Evolutionary conservation across 2,329 filamentous ascomycete species (phyloP), one percentile per base, ranked within the genome.

Genomic region (Penicillium sp.): DNA sequence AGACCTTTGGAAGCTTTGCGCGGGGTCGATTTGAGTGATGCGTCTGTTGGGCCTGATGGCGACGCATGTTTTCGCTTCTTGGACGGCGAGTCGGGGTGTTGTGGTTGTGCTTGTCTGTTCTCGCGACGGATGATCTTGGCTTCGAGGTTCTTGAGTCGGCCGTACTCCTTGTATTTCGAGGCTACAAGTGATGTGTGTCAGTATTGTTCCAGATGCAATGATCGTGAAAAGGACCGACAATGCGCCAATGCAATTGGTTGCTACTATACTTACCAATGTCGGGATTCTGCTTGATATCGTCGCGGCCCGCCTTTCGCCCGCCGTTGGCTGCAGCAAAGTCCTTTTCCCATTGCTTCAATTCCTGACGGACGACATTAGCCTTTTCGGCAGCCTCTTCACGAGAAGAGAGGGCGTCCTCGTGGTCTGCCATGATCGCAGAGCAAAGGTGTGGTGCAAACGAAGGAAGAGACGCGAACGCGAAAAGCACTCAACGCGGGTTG

Each of bases 301-400:
- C 68, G 19, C 76, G 71, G 14, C 70, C 70, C 3, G 79, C 74
- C 62, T 80, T 81, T 31, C 68, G 70, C 8, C 77, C 77, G 23
- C 69, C 67, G 54, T 80, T 73, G 10, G 69, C 67, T 3, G 70
- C 69, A 6, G 76, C 68, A 58, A 80, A 80, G 0, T 68, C 68
- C 42, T 74, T 70, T 62, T 81, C 79, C 74, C 77, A 81, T 54
- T 75, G 70, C 58, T 81, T 81, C 37, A 81, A 58, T 56, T 77
- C 73, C 4, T 68, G 65, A 23, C 78, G 77, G 16, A 80, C 63
- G 36, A 60, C 60, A 21, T 67, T 59, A 33, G 72, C 68, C 51
- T 69, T 62, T 0, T 55, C 53, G 7, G 63, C 56, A 18, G 65
- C 57, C 31, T 73, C 71, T 5, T 60, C 48, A 26, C 55, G 68